Evolutionary conservation across 83 land plant species (phyloP).

Genomic region (Diphasiastrum complanatum): DNA sequence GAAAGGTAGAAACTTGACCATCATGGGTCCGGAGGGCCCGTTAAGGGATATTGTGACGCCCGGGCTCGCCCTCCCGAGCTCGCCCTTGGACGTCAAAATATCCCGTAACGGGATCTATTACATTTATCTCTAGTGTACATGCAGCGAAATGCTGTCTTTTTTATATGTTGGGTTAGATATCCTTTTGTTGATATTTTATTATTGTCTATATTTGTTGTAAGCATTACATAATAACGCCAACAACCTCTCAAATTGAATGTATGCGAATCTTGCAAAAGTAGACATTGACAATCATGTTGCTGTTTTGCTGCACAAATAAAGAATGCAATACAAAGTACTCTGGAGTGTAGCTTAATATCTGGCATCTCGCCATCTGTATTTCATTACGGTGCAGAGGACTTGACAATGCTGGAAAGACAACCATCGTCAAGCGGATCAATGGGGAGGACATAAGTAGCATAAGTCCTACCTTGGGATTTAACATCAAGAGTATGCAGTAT

Average conservation of each 20-base stretch:
- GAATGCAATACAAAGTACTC: background rate
- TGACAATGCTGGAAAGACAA: constrained; percentile 97
- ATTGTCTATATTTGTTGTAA: no score
- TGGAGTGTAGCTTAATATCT: background rate
- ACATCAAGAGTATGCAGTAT: constrained; percentile 91
- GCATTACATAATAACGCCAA: no score
- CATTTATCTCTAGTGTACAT: background rate
- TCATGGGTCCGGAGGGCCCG: no score
- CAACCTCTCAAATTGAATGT: no score
- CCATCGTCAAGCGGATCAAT: constrained; percentile 86
- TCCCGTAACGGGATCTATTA: no score
- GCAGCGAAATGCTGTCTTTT: background rate
- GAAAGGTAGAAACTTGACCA: no score
- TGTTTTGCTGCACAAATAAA: background rate
- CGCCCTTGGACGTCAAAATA: no score
- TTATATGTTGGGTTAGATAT: background rate
- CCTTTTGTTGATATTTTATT: no score
- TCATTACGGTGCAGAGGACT: constrained; percentile 50
- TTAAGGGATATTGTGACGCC: no score
- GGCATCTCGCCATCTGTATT: background rate
- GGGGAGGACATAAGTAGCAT: constrained; percentile 95
- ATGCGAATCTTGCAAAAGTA: no score
- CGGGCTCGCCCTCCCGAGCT: no score
- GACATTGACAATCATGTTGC: no score
- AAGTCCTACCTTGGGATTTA: constrained; percentile 96